A percentile compares a stretch with the other conserved stretches of the same genome.
Evolutionary conservation across 768 basidiomycete genomes (phyloP).

Genomic region (Rhodotorula toruloides): DNA sequence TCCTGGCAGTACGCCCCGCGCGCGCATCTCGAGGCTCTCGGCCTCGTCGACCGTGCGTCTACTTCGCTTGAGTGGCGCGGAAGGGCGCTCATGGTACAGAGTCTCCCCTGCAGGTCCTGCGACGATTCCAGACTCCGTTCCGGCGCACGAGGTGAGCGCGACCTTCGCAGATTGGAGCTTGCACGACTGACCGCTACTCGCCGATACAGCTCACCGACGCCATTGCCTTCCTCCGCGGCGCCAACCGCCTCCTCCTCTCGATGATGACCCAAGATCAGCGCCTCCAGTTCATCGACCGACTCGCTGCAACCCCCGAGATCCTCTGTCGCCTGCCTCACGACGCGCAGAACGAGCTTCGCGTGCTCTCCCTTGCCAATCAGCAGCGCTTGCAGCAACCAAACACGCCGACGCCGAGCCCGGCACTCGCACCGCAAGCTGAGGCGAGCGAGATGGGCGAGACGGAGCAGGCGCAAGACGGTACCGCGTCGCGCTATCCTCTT

Average conservation of each 20-base stretch:
- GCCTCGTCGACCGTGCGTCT: not conserved
- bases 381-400: no score
- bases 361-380: no score
- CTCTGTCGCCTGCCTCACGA: not conserved
- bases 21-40: constrained; percentile 1
- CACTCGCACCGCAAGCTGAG: no score
- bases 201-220: not conserved
- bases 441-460: no score
- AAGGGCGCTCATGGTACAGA: no score
- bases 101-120: no score
- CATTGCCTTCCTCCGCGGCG: constrained; percentile 2
- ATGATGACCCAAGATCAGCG: constrained; percentile 9
- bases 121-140: no score
- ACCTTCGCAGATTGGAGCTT: no score
- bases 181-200: not conserved
- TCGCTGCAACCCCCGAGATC: not conserved
- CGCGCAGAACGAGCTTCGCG: not conserved
- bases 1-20: not conserved
- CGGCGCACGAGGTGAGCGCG: no score
- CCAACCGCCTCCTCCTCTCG: not conserved
- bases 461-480: no score
- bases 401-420: no score
- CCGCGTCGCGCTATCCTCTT: no score
- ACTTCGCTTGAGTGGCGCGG: not conserved
- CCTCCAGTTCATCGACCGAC: constrained; percentile 1